A percentile compares a stretch with the other conserved stretches of the same genome.
Conservation (phyloP, 1,284 basidiomycete genomes). For the Malassezia equina region DNA sequence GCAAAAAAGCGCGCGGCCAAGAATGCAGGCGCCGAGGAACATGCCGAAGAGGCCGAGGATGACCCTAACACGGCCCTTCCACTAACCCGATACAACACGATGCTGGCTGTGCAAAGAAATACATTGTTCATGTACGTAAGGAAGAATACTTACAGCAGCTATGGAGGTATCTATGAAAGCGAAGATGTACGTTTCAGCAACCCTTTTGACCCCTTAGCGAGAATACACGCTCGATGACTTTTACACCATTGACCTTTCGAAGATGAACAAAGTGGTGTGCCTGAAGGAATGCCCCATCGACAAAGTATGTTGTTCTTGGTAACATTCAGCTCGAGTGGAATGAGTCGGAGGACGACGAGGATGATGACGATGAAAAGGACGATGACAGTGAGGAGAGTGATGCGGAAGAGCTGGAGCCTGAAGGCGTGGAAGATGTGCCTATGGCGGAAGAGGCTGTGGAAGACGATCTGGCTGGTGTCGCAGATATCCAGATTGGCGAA, state of each 20-base stretch:
- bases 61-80: conserved; percentile 60
- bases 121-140: conserved; percentile 50
- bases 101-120: conserved; percentile 76
- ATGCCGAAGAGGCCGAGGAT: conserved; percentile 16
- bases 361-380: conserved; percentile 19
- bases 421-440: conserved; percentile 10
- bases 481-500: conserved; percentile 8
- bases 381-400: conserved; percentile 24
- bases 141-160: conserved; percentile 8
- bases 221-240: conserved; percentile 47
- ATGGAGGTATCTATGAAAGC: conserved; percentile 44
- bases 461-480: background rate
- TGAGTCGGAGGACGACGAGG: conserved; percentile 34
- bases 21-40: conserved; percentile 22
- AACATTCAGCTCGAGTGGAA: conserved; percentile 36
- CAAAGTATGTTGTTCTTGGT: conserved; percentile 6
- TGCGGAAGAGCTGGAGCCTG: conserved; percentile 23
- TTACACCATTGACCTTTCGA: conserved; percentile 43
- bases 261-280: conserved; percentile 41
- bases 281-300: conserved; percentile 44
- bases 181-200: conserved; percentile 15
- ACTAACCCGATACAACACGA: conserved; percentile 75
- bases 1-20: conserved; percentile 52
- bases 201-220: conserved; percentile 7
- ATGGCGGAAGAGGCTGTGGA: conserved; percentile 10